These are phyloP conservation scores for Fagus sylvatica DNA, from an alignment of 306 rosid genomes.

Conservation along the genomic window DNA sequence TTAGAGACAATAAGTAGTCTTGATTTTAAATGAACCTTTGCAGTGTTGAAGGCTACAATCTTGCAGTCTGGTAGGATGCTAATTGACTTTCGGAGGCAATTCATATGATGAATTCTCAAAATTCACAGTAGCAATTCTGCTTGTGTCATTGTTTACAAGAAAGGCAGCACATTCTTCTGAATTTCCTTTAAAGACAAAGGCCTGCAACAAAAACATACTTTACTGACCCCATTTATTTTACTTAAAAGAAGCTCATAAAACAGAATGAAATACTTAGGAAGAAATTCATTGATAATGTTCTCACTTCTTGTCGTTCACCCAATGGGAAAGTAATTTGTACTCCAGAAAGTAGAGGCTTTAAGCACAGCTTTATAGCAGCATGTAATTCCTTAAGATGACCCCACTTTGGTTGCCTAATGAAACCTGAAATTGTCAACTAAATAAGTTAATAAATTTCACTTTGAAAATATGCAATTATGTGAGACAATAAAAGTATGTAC, in stretches of 20 bases:
- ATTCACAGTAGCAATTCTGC: not conserved
- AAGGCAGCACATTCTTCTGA: slow-evolving; percentile 16
- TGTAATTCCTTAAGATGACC: slow-evolving; percentile 51
- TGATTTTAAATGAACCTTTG: not conserved
- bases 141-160: slow-evolving; percentile 4
- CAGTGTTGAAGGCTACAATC: slow-evolving; percentile 13
- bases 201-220: not conserved
- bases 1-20: not conserved
- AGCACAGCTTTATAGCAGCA: slow-evolving; percentile 40
- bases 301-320: slow-evolving; percentile 5
- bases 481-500: not conserved
- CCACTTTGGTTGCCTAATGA: slow-evolving; percentile 41
- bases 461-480: not conserved
- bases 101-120: not conserved
- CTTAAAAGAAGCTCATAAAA: not conserved
- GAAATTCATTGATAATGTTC: not conserved
- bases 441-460: not conserved
- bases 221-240: not conserved
- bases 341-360: slow-evolving; percentile 9
- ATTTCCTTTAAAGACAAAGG: slow-evolving; percentile 4
- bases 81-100: slow-evolving; percentile 10
- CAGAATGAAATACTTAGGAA: not conserved
- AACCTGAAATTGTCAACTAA: slow-evolving; percentile 27
- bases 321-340: not conserved
- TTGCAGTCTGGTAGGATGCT: slow-evolving; percentile 17